A percentile compares a stretch with the other conserved stretches of the same genome.
These are phyloP conservation scores for Chlorella vulgaris DNA, from an alignment of 139 green algal species.

Conservation along the genomic window DNA sequence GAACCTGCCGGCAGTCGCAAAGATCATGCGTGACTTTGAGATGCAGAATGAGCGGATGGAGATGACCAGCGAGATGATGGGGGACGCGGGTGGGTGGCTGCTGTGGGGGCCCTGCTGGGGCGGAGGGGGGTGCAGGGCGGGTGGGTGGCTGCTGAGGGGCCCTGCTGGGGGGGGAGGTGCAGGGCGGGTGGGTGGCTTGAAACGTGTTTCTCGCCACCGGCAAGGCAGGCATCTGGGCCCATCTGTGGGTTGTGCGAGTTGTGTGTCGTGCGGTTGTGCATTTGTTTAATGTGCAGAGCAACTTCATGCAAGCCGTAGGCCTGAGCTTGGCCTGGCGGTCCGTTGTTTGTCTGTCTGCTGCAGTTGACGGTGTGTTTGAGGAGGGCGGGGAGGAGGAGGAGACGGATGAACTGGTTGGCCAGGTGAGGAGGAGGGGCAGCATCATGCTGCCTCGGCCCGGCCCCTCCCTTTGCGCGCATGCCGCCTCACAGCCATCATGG, in stretches of 20 bases:
- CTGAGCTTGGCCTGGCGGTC: too few relatives aligned
- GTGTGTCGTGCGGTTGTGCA: too few relatives aligned
- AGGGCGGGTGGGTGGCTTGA: too few relatives aligned
- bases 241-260: too few relatives aligned
- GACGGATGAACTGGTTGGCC: slow-evolving; percentile 91
- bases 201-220: too few relatives aligned
- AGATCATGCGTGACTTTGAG: slow-evolving; percentile 99
- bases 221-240: too few relatives aligned
- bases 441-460: too few relatives aligned
- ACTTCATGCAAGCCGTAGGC: too few relatives aligned
- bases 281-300: too few relatives aligned
- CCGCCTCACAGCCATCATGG: neutral
- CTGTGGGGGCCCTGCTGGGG: neutral
- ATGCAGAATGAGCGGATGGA: slow-evolving; percentile 98
- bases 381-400: slow-evolving; percentile 94
- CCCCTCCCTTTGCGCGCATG: neutral
- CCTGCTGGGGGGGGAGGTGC: too few relatives aligned
- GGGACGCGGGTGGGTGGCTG: slow-evolving; percentile 14
- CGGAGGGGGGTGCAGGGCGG: neutral
- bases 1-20: slow-evolving; percentile 89
- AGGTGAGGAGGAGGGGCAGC: too few relatives aligned
- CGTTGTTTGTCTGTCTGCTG: slow-evolving; percentile 59
- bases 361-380: slow-evolving; percentile 94
- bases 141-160: neutral
- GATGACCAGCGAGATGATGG: slow-evolving; percentile 97